Conservation (phyloP, 1,284 basidiomycete species). For the Thecaphora thlaspeos region DNA sequence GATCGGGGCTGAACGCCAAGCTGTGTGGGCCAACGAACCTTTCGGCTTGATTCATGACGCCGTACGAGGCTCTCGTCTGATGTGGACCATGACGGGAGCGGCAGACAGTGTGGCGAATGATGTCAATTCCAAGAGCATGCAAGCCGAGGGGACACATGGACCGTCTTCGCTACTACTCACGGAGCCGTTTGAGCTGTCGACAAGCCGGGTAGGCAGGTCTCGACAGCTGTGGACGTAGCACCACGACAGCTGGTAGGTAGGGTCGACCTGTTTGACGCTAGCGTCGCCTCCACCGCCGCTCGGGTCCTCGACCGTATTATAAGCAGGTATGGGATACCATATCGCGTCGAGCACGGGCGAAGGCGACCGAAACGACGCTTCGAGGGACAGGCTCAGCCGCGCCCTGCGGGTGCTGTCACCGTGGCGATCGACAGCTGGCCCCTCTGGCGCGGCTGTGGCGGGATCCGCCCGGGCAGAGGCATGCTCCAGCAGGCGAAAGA, state of each 20-base stretch:
- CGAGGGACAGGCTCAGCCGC: not conserved
- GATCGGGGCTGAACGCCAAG: slow-evolving; percentile 37
- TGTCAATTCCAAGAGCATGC: too few relatives aligned
- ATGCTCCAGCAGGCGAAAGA: slow-evolving; percentile 5
- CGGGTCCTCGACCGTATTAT: not conserved
- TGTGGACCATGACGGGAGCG: too few relatives aligned
- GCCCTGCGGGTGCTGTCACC: not conserved
- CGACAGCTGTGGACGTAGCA: slow-evolving; percentile 40
- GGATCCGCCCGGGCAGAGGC: not conserved
- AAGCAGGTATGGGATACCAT: slow-evolving; percentile 39
- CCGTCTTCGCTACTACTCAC: too few relatives aligned
- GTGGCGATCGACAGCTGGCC: too few relatives aligned
- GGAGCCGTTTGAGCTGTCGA: slow-evolving; percentile 19
- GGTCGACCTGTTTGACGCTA: not conserved
- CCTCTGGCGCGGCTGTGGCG: not conserved
- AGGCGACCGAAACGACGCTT: slow-evolving; percentile 8
- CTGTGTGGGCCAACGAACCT: slow-evolving; percentile 39
- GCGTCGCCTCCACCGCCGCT: not conserved
- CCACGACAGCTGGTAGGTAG: slow-evolving; percentile 15
- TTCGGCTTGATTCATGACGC: slow-evolving; percentile 49
- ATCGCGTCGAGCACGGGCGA: slow-evolving; percentile 36
- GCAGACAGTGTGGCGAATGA: too few relatives aligned
- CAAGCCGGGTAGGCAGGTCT: slow-evolving; percentile 35
- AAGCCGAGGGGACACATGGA: too few relatives aligned
- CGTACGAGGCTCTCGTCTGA: slow-evolving; percentile 29